Percentiles rank a stretch among this genome's conserved stretches.
Evolutionary conservation across 1,139 yeast species (phyloP).

Genomic region (Hyphopichia pseudoburtonii): DNA sequence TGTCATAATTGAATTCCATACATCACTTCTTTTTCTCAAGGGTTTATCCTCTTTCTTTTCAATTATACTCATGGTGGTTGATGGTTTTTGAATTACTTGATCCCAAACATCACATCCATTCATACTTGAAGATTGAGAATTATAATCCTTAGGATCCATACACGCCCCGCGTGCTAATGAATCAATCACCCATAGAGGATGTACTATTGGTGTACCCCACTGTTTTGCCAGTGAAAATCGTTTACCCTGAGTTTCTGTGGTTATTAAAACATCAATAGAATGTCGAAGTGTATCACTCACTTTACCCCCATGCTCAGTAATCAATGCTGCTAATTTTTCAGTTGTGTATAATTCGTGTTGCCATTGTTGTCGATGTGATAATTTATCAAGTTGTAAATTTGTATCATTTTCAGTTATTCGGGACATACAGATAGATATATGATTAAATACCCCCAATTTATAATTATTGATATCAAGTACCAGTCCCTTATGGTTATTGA

Average conservation of each 20-base stretch:
- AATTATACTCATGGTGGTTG: not conserved
- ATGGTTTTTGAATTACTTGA: slow-evolving; percentile 13
- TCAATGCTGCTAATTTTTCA: slow-evolving; percentile 18
- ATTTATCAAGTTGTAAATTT: slow-evolving; percentile 9
- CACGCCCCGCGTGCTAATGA: slow-evolving; percentile 61
- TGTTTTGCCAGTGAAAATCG: slow-evolving; percentile 62
- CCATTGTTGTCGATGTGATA: slow-evolving; percentile 7
- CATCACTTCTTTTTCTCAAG: slow-evolving; percentile 9
- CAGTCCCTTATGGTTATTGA: too few species aligned
- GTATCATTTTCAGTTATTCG: slow-evolving; percentile 35
- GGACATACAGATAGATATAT: slow-evolving; percentile 52
- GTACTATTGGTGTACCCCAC: slow-evolving; percentile 70
- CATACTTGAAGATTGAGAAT: slow-evolving; percentile 19
- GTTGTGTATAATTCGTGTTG: slow-evolving; percentile 11
- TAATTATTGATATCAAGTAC: slow-evolving; percentile 24
- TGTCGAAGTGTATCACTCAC: slow-evolving; percentile 57
- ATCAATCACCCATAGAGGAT: slow-evolving; percentile 74
- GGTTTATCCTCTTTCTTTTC: not conserved
- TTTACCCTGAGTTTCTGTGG: slow-evolving; percentile 56
- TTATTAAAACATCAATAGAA: slow-evolving; percentile 51
- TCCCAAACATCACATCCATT: slow-evolving; percentile 62
- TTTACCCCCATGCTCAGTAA: slow-evolving; percentile 58
- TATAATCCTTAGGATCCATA: slow-evolving; percentile 49
- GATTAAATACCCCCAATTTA: slow-evolving; percentile 46
- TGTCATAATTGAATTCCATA: slow-evolving; percentile 56